Evolutionary conservation across 1,284 basidiomycete genomes (phyloP), one percentile per base, ranked within the genome.

Genomic region (Neonothopanus nambi): DNA sequence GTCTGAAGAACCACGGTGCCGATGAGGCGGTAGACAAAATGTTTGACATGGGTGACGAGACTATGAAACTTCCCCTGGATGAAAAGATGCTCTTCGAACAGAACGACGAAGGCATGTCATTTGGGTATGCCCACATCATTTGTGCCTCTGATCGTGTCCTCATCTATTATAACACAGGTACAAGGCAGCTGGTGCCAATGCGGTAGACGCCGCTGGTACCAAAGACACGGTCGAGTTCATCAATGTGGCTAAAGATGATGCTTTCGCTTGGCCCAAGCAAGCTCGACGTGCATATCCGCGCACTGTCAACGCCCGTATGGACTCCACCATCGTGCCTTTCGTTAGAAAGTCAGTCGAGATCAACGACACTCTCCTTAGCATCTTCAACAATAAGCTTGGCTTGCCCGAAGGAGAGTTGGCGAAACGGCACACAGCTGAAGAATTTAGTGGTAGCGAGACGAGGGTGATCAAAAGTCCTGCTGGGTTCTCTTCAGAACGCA

Each of bases 191-290:
- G 87, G 86, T 2, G 77, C 78, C 1, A 83, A 79, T 55, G 83
- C 81, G 13, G 79, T 84, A 3, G 82, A 89, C 61, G 78, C 80
- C n/a, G 73, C 72, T 17, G 85, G 85, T 37, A 56, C 62, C 48
- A 58, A 61, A 64, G 85, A 88, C 64, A 79, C 77, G 0, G 75
- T 78, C 12, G 84, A 88, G 61, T 87, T 86, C 67, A 70, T 88
- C 57, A 87, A 88, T 60, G 67, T 88, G 20, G 70, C 86, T 0
- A 84, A 85, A 62, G 84, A 89, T 61, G 86, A 89, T 57, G 81
- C 74, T 0, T 62, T 87, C 0, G 74, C 81, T 0, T 87, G 75
- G 68, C 85, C 85, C 0, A 57, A 67, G 1, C 67, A 75, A 23
- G 73, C 71, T 8, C 75, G 79, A 35, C 77, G 84, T 20, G 69